Evolutionary conservation across 768 basidiomycete species (phyloP).

Genomic region (Lactifluus hygrophoroides): DNA sequence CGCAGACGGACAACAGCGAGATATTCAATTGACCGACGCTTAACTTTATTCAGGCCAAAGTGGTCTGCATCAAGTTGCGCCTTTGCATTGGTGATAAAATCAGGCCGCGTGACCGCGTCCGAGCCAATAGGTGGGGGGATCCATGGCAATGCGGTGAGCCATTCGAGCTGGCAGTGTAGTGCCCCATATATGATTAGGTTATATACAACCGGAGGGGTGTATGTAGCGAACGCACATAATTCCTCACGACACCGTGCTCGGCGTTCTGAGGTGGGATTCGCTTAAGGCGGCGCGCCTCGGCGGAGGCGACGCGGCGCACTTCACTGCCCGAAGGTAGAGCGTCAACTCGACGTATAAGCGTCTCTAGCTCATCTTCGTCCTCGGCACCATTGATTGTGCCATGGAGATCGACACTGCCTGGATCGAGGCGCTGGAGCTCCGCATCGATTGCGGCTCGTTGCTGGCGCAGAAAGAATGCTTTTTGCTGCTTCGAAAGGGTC

Average conservation of each 20-base stretch:
- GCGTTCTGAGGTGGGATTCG: slow-evolving; percentile 87
- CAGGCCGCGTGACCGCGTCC: slow-evolving; percentile 38
- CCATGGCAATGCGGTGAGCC: slow-evolving; percentile 86
- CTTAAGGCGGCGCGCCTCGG: slow-evolving; percentile 79
- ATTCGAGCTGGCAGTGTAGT: slow-evolving; percentile 60
- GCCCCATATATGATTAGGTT: background rate
- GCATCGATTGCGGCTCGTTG: slow-evolving; percentile 75
- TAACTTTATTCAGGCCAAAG: slow-evolving; percentile 87
- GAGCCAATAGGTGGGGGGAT: slow-evolving; percentile 36
- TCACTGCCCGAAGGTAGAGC: slow-evolving; percentile 65
- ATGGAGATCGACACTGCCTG: background rate
- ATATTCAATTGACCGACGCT: slow-evolving; percentile 85
- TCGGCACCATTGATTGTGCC: slow-evolving; percentile 27
- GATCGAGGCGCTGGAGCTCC: slow-evolving; percentile 53
- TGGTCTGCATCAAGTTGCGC: slow-evolving; percentile 83
- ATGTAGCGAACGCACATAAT: slow-evolving; percentile 48
- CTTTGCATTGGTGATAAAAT: slow-evolving; percentile 64
- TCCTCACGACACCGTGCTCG: slow-evolving; percentile 83
- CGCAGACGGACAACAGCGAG: slow-evolving; percentile 71
- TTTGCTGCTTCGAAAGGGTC: slow-evolving; percentile 80
- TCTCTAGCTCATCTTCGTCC: slow-evolving; percentile 73
- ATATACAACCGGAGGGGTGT: background rate
- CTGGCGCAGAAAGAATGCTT: slow-evolving; percentile 78
- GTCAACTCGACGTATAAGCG: slow-evolving; percentile 64
- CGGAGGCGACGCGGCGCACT: slow-evolving; percentile 70